A percentile compares a stretch with the other conserved stretches of the same genome.
These are phyloP conservation scores for Arthrinium phaeospermum DNA, from an alignment of 2,329 filamentous ascomycete genomes.

Conservation along the genomic window DNA sequence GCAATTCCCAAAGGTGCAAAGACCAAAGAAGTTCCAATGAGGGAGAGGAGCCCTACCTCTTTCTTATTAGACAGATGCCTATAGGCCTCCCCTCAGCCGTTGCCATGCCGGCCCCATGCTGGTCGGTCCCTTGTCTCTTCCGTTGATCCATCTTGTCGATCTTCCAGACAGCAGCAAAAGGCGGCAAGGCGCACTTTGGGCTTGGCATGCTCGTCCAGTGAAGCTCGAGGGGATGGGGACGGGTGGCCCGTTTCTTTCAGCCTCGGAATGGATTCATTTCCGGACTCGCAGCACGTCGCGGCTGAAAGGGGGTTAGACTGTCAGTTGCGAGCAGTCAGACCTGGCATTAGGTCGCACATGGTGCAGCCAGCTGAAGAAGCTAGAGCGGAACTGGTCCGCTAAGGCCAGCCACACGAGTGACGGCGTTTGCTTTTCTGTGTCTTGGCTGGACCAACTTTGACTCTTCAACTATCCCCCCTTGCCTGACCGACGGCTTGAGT, in stretches of 20 bases:
- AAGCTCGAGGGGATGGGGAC: background rate
- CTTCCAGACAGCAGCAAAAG: background rate
- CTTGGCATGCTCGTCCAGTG: conserved; percentile 1
- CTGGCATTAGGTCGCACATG: background rate
- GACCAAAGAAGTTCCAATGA: background rate
- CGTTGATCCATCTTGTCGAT: conserved; percentile 3
- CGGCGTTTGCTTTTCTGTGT: background rate
- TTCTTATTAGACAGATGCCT: background rate
- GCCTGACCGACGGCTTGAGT: background rate
- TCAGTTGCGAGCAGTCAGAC: background rate
- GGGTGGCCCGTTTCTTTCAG: conserved; percentile 9
- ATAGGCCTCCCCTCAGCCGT: background rate
- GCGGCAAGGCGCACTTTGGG: conserved; percentile 1
- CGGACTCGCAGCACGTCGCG: background rate
- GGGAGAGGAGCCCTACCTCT: background rate
- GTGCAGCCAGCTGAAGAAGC: conserved; percentile 17
- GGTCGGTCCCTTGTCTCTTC: background rate
- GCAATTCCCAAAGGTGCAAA: background rate
- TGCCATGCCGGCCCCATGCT: background rate
- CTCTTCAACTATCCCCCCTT: background rate
- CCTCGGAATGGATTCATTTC: conserved; percentile 5
- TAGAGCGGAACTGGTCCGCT: conserved; percentile 16
- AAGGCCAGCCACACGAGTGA: background rate
- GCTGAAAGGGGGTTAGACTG: conserved; percentile 7
- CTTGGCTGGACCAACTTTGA: background rate